A percentile compares a stretch with the other conserved stretches of the same genome.
Evolutionary conservation across 1,284 basidiomycete genomes (phyloP).

Genomic region (Apiotrichum montevideense): DNA sequence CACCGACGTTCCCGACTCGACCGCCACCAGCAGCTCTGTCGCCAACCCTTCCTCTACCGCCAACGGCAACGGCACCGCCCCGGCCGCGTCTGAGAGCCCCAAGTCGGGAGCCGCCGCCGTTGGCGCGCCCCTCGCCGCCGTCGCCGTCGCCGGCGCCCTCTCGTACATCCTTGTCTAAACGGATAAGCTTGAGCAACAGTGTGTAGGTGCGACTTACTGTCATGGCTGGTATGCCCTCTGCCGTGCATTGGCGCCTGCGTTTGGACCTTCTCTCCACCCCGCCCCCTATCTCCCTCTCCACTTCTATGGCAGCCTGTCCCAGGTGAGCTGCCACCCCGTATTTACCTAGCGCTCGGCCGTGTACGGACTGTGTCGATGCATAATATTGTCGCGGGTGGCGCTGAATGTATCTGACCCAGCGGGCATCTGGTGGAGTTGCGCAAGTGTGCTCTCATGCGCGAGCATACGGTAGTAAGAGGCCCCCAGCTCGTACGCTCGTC

Average conservation of each 20-base stretch:
- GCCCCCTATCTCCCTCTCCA: neutral
- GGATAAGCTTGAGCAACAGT: neutral
- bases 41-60: neutral
- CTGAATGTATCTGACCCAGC: too few species aligned
- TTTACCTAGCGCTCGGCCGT: neutral
- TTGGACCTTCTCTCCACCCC: neutral
- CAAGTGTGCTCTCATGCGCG: too few species aligned
- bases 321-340: neutral
- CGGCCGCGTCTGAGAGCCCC: neutral
- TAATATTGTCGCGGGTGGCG: neutral
- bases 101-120: neutral
- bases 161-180: conserved; percentile 10
- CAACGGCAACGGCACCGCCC: neutral
- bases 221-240: neutral
- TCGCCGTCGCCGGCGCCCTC: conserved; percentile 9
- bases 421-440: too few species aligned
- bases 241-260: neutral
- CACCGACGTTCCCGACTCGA: conserved; percentile 16
- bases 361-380: conserved; percentile 5
- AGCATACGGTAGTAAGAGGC: too few species aligned
- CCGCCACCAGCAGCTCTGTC: neutral
- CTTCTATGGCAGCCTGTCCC: neutral
- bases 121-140: conserved; percentile 1
- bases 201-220: neutral
- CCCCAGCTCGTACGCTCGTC: too few species aligned